Conservation (phyloP, 2,329 filamentous ascomycete genomes). For the Atkinsonella texensis region DNA sequence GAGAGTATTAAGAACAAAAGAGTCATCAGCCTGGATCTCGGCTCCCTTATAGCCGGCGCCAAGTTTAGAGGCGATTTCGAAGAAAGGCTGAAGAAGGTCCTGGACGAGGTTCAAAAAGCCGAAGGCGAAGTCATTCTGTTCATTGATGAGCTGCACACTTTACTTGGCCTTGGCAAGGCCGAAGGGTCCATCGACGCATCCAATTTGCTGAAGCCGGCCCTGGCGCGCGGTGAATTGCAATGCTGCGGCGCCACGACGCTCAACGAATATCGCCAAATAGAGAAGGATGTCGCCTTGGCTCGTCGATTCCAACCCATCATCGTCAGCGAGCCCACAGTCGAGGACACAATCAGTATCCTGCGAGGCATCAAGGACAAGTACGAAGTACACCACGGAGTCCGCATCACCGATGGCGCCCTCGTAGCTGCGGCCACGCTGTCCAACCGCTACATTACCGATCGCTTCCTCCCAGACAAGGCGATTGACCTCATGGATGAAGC, state of each 20-base stretch:
- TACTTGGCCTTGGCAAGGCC: conserved; percentile 85
- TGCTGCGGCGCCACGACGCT: conserved; percentile 92
- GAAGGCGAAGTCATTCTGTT: conserved; percentile 87
- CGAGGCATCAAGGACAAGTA: conserved; percentile 96
- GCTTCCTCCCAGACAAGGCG: conserved; percentile 91
- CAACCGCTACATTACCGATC: conserved; percentile 93
- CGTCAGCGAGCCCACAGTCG: conserved; percentile 82
- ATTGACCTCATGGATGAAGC: conserved; percentile 97
- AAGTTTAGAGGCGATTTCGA: conserved; percentile 96
- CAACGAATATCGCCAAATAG: conserved; percentile 83
- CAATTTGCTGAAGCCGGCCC: conserved; percentile 83
- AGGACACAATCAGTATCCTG: conserved; percentile 89
- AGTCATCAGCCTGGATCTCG: conserved; percentile 78
- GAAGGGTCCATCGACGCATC: conserved; percentile 95
- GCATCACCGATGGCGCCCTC: conserved; percentile 83
- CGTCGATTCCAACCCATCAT: conserved; percentile 88
- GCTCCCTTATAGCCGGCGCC: conserved; percentile 85
- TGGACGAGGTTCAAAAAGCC: conserved; percentile 84
- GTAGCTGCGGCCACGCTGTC: conserved; percentile 87
- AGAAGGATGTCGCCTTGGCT: conserved; percentile 90
- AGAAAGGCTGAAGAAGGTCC: conserved; percentile 77
- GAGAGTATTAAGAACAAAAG: conserved; percentile 93
- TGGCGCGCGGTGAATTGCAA: conserved; percentile 87
- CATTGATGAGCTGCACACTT: conserved; percentile 84
- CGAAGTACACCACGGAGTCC: conserved; percentile 91